Conservation (phyloP, 495 filamentous ascomycete genomes). For the Hyphodiscus hymeniophilus region DNA sequence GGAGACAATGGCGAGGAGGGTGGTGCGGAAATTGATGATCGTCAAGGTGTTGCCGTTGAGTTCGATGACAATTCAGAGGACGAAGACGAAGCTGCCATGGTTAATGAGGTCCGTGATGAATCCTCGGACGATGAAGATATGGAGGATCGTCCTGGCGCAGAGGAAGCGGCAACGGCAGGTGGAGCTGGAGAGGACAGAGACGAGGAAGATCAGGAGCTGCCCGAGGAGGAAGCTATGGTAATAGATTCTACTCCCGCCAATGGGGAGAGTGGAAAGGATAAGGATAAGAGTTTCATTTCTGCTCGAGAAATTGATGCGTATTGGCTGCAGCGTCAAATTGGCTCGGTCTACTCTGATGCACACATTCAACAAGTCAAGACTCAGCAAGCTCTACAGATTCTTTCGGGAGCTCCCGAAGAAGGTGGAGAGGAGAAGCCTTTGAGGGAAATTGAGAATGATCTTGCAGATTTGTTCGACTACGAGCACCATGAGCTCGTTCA, state of each 20-base stretch:
- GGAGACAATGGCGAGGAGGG: slow-evolving; percentile 45
- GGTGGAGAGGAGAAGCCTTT: slow-evolving; percentile 67
- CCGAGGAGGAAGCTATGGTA: slow-evolving; percentile 66
- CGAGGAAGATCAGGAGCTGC: slow-evolving; percentile 40
- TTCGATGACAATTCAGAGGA: slow-evolving; percentile 93
- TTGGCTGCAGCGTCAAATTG: slow-evolving; percentile 93
- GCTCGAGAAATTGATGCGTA: slow-evolving; percentile 92
- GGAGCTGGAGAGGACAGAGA: slow-evolving; percentile 43
- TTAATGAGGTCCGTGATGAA: slow-evolving; percentile 77
- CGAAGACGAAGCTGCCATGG: slow-evolving; percentile 64
- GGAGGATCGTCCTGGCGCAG: slow-evolving; percentile 35
- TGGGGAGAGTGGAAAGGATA: slow-evolving; percentile 20
- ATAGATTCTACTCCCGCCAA: slow-evolving; percentile 52
- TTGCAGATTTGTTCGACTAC: slow-evolving; percentile 97
- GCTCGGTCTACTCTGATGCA: slow-evolving; percentile 76
- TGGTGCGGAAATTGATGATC: slow-evolving; percentile 72
- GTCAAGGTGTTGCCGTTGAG: slow-evolving; percentile 93
- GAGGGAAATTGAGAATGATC: slow-evolving; percentile 92
- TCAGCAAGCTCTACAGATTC: slow-evolving; percentile 65
- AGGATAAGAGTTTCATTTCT: slow-evolving; percentile 57
- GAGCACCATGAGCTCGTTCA: slow-evolving; percentile 91
- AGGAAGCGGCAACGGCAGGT: slow-evolving; percentile 45
- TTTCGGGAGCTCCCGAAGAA: slow-evolving; percentile 62
- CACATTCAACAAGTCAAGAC: slow-evolving; percentile 89
- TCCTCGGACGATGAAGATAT: slow-evolving; percentile 66